Percentiles rank a stretch among this genome's conserved stretches.
Conservation (phyloP, 805 yeast genomes). For the Pichia deserticola region DNA sequence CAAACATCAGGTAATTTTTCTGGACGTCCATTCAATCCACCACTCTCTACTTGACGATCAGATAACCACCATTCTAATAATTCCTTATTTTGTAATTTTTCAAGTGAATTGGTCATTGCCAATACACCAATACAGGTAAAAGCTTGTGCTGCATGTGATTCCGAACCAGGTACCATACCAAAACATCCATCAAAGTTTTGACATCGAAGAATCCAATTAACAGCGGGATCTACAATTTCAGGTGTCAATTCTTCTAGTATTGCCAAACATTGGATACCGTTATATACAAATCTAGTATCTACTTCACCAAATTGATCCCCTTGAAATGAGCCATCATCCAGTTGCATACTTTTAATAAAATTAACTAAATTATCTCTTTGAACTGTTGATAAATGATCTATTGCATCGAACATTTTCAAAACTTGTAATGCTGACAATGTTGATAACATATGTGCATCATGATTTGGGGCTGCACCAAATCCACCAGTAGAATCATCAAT, state of each 20-base stretch:
- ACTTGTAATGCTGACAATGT: conserved; percentile 87
- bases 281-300: conserved; percentile 86
- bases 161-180: conserved; percentile 92
- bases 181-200: conserved; percentile 94
- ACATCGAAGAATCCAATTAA: conserved; percentile 57
- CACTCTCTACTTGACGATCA: conserved; percentile 79
- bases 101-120: conserved; percentile 56
- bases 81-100: conserved; percentile 36
- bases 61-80: conserved; percentile 77
- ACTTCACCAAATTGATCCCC: conserved; percentile 92
- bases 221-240: conserved; percentile 49
- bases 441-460: conserved; percentile 80
- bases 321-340: conserved; percentile 64
- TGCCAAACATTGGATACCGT: conserved; percentile 66
- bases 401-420: conserved; percentile 53
- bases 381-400: conserved; percentile 34
- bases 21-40: conserved; percentile 95
- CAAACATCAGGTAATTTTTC: conserved; percentile 97
- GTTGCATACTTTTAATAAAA: conserved; percentile 41
- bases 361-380: conserved; percentile 26
- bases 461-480: conserved; percentile 83
- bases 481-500: conserved; percentile 58
- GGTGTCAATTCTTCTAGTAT: conserved; percentile 53
- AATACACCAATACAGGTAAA: conserved; percentile 81
- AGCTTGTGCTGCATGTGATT: conserved; percentile 88